phyloP scores from a whole-genome alignment of 139 green algal genomes.

The Coccomyxa sp. region DNA sequence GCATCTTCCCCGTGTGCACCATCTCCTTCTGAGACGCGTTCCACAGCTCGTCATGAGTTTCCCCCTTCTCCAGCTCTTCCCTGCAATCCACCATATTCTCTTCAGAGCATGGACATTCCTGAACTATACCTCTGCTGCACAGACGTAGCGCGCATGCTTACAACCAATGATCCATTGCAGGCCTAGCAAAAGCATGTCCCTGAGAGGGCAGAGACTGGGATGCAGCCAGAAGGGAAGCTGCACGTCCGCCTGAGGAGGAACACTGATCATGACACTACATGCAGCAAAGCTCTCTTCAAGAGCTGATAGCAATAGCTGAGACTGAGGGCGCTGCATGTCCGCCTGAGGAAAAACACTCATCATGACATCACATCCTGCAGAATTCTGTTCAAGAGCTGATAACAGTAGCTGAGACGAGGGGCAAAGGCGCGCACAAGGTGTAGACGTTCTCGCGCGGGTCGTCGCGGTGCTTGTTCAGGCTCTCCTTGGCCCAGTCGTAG shows the following conservation, averaged over 20 bases:
- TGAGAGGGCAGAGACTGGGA: too few species aligned
- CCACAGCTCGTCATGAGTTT: slow-evolving; percentile 95
- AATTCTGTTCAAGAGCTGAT: too few species aligned
- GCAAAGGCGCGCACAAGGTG: slow-evolving; percentile 40
- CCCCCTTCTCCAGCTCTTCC: slow-evolving; percentile 75
- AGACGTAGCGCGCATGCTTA: too few species aligned
- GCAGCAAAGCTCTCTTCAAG: too few species aligned
- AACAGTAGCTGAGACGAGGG: too few species aligned
- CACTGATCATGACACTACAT: too few species aligned
- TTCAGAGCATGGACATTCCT: background rate
- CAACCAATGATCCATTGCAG: too few species aligned
- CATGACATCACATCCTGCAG: too few species aligned
- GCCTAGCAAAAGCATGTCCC: too few species aligned
- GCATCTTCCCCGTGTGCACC: slow-evolving; percentile 91
- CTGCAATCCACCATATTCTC: slow-evolving; percentile 28
- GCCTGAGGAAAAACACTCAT: background rate
- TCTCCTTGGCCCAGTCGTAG: slow-evolving; percentile 78
- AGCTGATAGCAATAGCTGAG: background rate
- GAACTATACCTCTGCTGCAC: too few species aligned
- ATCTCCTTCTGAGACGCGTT: slow-evolving; percentile 94
- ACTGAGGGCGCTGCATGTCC: background rate
- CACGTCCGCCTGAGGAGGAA: too few species aligned
- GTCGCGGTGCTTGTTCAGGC: slow-evolving; percentile 59
- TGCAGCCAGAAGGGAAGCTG: too few species aligned
- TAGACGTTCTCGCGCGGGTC: slow-evolving; percentile 80